Evolutionary conservation across 306 rosid genomes (phyloP).

Genomic region (Geum urbanum): DNA sequence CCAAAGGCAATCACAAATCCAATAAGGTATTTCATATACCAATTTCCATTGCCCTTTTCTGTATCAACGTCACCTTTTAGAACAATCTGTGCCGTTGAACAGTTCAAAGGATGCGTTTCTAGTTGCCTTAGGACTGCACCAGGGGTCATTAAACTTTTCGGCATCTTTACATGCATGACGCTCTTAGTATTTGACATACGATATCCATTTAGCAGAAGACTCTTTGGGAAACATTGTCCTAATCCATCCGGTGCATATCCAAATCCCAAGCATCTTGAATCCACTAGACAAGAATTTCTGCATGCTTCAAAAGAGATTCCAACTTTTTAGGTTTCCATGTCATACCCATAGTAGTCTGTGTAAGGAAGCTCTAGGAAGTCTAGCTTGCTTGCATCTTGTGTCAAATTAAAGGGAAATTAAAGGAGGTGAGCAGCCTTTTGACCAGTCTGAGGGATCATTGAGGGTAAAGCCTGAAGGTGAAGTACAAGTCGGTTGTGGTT

Average conservation of each 20-base stretch:
- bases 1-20: constrained; percentile 29
- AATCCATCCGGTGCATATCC: constrained; percentile 30
- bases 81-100: constrained; percentile 11
- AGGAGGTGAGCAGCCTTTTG: constrained; percentile 31
- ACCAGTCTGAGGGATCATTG: constrained; percentile 29
- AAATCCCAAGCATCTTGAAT: constrained; percentile 25
- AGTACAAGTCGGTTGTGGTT: constrained; percentile 25
- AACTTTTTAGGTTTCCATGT: background rate
- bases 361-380: constrained; percentile 31
- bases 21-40: constrained; percentile 22
- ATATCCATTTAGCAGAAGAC: constrained; percentile 27
- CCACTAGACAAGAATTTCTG: constrained; percentile 18
- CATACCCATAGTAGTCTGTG: constrained; percentile 35
- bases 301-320: constrained; percentile 26
- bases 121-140: background rate
- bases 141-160: background rate
- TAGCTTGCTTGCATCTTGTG: background rate
- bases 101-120: constrained; percentile 17
- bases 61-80: constrained; percentile 5
- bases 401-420: constrained; percentile 21
- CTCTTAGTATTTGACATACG: constrained; percentile 6
- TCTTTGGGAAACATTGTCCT: constrained; percentile 34
- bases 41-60: constrained; percentile 3
- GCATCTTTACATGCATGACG: constrained; percentile 24
- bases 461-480: constrained; percentile 31